Conservation (phyloP, 1,139 yeast genomes). For the Suhomyces bokatorum region DNA sequence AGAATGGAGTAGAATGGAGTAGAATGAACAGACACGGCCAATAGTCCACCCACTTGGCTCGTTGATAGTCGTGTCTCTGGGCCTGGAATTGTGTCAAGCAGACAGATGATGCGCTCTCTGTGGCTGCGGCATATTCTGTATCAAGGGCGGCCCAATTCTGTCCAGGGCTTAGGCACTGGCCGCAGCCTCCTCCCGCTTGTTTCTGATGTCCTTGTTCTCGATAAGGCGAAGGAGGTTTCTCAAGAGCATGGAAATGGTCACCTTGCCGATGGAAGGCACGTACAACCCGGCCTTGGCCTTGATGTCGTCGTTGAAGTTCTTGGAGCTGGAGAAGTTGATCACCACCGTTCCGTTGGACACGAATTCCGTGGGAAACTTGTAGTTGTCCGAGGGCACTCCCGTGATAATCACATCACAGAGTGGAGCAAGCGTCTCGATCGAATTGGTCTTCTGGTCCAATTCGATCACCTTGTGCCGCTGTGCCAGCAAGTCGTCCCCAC, state of each 20-base stretch:
- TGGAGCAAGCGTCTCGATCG: conserved; percentile 63
- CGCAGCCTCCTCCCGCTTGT: not conserved
- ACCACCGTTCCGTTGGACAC: conserved; percentile 87
- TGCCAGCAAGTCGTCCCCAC: conserved; percentile 87
- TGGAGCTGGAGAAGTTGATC: conserved; percentile 84
- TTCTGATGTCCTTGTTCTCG: conserved; percentile 52
- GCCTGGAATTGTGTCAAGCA: too few relatives aligned
- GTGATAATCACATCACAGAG: conserved; percentile 90
- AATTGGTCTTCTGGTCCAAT: conserved; percentile 43
- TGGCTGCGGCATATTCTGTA: not conserved
- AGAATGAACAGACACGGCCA: too few relatives aligned
- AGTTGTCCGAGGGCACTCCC: conserved; percentile 83
- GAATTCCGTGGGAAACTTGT: conserved; percentile 81
- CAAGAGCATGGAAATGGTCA: conserved; percentile 89
- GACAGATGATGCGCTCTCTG: not conserved
- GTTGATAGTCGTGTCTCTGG: too few relatives aligned
- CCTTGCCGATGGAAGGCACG: conserved; percentile 95
- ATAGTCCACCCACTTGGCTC: not conserved
- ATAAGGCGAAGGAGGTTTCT: conserved; percentile 82
- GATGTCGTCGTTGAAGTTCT: conserved; percentile 78
- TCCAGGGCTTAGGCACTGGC: too few relatives aligned
- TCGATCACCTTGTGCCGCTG: conserved; percentile 84
- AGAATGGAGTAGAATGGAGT: too few relatives aligned
- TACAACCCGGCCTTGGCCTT: conserved; percentile 85
- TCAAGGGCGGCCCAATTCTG: too few relatives aligned